Conservation (phyloP, 2,329 filamentous ascomycete genomes). For the Dothiorella sarmentorum region DNA sequence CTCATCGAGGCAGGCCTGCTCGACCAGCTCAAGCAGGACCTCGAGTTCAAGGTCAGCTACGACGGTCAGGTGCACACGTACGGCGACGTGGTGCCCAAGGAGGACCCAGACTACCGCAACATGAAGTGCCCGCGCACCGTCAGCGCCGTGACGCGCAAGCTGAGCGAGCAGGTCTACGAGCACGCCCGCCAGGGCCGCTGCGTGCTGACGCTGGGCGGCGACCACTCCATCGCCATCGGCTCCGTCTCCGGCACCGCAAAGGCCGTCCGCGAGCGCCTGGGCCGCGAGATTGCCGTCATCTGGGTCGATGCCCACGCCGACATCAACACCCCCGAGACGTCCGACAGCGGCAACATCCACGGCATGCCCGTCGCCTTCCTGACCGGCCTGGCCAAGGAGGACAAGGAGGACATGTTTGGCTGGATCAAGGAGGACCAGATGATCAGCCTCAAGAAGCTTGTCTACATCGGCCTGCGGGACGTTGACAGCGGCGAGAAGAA, state of each 20-base stretch:
- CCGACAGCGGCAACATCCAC: constrained; percentile 88
- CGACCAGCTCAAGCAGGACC: constrained; percentile 74
- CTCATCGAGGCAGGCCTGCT: constrained; percentile 87
- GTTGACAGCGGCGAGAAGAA: constrained; percentile 93
- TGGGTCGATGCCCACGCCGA: constrained; percentile 99
- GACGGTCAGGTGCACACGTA: constrained; percentile 81
- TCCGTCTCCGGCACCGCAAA: constrained; percentile 84
- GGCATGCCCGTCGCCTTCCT: constrained; percentile 96
- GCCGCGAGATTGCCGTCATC: constrained; percentile 84
- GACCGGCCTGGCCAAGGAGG: constrained; percentile 76
- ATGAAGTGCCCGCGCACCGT: constrained; percentile 95
- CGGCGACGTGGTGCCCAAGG: constrained; percentile 65
- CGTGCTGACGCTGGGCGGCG: constrained; percentile 89
- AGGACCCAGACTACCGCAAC: constrained; percentile 75
- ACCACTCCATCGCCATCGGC: constrained; percentile 95
- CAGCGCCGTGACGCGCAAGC: constrained; percentile 75
- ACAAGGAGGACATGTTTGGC: constrained; percentile 77
- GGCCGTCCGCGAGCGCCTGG: constrained; percentile 78
- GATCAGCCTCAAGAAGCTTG: constrained; percentile 75
- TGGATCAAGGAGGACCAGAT: constrained; percentile 76
- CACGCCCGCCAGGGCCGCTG: constrained; percentile 81
- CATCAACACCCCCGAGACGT: constrained; percentile 93
- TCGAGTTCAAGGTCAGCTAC: constrained; percentile 84
- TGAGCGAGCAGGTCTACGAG: constrained; percentile 80
- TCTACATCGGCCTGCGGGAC: constrained; percentile 94